phyloP scores from a whole-genome alignment of 768 basidiomycete genomes.

The Rhodotorula diobovata region DNA sequence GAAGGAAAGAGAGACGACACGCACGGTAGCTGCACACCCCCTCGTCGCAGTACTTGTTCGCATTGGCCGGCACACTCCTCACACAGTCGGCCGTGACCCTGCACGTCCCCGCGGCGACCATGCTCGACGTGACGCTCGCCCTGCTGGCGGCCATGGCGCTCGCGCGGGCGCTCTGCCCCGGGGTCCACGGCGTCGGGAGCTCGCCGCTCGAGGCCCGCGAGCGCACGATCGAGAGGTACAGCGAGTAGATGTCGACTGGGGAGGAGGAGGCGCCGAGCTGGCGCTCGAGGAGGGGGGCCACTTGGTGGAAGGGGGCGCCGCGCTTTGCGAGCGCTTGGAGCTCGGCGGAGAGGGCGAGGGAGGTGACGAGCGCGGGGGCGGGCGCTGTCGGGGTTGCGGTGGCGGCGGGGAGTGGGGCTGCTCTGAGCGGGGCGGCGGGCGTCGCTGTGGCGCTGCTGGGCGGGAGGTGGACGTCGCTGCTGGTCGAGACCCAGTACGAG shows the following conservation, averaged over 20 bases:
- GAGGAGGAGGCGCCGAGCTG: neutral
- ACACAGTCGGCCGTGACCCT: neutral
- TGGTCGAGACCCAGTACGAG: constrained; percentile 16
- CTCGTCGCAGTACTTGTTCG: neutral
- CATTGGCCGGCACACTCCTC: neutral
- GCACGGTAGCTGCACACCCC: neutral
- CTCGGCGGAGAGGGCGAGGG: neutral
- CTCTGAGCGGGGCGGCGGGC: neutral
- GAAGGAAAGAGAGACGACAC: neutral
- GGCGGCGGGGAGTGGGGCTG: neutral
- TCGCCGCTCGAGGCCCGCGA: neutral
- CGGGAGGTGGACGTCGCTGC: neutral
- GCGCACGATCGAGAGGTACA: neutral
- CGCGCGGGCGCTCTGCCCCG: neutral
- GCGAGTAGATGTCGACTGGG: neutral
- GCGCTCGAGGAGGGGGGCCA: neutral
- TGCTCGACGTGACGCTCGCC: neutral
- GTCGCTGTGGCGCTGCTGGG: neutral
- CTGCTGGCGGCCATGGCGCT: neutral
- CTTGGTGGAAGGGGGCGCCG: neutral
- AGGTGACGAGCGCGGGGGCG: neutral
- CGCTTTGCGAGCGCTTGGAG: neutral
- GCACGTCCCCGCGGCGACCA: neutral
- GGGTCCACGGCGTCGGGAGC: neutral
- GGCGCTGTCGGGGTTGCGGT: neutral